Conservation (phyloP, 148 eudicot species). For the Dysphania ambrosioides region DNA sequence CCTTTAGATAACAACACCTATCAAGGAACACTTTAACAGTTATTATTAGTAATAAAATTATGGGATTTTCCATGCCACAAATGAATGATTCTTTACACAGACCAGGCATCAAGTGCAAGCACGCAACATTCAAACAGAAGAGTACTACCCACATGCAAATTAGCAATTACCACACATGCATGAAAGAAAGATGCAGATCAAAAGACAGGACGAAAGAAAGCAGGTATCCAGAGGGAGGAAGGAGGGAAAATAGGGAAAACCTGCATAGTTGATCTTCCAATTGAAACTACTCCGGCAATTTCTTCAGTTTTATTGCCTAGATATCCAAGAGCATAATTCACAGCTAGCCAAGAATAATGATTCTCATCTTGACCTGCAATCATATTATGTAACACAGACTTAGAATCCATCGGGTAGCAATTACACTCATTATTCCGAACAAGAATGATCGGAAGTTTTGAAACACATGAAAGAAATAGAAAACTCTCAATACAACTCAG, state of each 20-base stretch:
- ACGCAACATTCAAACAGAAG: neutral
- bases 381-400: constrained; percentile 1
- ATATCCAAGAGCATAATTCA: constrained; percentile 49
- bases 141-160: neutral
- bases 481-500: neutral
- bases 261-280: constrained; percentile 53
- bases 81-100: neutral
- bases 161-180: neutral
- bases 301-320: constrained; percentile 41
- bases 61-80: neutral
- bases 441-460: neutral
- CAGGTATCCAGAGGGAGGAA: neutral
- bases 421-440: neutral
- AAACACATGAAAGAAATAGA: neutral
- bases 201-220: constrained; percentile 11
- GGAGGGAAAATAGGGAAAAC: constrained; percentile 16
- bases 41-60: neutral
- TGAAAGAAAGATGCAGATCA: neutral
- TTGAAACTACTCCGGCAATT: constrained; percentile 44
- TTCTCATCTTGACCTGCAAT: constrained; percentile 41
- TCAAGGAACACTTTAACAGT: neutral
- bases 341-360: constrained; percentile 49
- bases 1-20: neutral
- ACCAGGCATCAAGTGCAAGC: neutral
- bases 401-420: neutral